Evolutionary conservation across 2,329 filamentous ascomycete species (phyloP), one percentile per base, ranked within the genome.

Genomic region (Trichoderma afroharzianum): DNA sequence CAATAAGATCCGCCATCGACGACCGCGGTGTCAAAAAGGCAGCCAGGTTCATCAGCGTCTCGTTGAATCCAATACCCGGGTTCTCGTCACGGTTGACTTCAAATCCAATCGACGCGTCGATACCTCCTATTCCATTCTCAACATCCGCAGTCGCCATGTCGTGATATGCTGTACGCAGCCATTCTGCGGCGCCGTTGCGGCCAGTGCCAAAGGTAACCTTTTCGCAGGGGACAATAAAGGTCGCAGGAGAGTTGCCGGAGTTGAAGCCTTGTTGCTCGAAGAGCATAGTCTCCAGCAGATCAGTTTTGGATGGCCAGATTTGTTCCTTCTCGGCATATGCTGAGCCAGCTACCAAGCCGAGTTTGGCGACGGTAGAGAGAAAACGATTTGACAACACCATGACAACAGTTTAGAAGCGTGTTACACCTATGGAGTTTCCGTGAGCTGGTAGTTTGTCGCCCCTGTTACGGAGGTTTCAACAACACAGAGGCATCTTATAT

Each of bases 151-250:
- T 80, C 30, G 75, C 75, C 30, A 77, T 76, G 71, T 80, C 78
- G 64, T 80, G 78, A 72, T 78, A 80, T 6, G 76, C 77, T 5
- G 78, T 79, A 4, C 78, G 76, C 47, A 80, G 74, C 78, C 78
- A 80, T 74, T 80, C 78, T 5, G 77, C 78, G 3, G 78, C 64
- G 9, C 70, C 70, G 32, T 57, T 72, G 2, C 70, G 70, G 7
- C 70, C 70, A 11, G 43, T 74, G 62, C 70, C 70, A 57, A 72
- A 72, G 6, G 30, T 7, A 9, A 73, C 72, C 21, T 39, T 53
- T 2, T 72, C 68, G 57, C 72, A 73, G 7, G 72, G 72, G 6
- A 71, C 71, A 7, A 72, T 72, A 32, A 72, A 72, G 4, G 71
- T 67, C 4, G 72, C 71, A 4, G 72, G 72, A 3, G 72, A 71